Conservation (phyloP, 257 asterid species). For the Solanum virginianum region DNA sequence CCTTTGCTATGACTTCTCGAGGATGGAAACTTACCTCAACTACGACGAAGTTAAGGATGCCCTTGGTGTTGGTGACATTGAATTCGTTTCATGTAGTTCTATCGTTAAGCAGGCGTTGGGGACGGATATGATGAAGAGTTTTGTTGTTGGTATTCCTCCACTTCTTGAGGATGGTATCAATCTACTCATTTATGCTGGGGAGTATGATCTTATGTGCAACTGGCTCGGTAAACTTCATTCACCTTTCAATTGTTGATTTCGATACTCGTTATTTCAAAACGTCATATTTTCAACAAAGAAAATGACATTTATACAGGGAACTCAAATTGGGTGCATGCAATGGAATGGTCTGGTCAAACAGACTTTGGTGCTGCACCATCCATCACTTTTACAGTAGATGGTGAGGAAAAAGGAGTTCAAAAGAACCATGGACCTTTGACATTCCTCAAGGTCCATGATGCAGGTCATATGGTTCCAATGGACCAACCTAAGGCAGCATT, state of each 20-base stretch:
- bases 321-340: background rate
- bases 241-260: too few species aligned
- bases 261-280: background rate
- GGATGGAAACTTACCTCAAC: slow-evolving; percentile 35
- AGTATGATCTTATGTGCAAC: slow-evolving; percentile 52
- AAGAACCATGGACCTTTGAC: background rate
- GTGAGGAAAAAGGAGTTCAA: background rate
- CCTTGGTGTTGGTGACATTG: slow-evolving; percentile 45
- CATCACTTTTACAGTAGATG: background rate
- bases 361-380: background rate
- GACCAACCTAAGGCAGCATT: background rate
- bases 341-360: background rate
- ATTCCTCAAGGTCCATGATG: background rate
- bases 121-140: slow-evolving; percentile 46
- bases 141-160: slow-evolving; percentile 43
- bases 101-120: slow-evolving; percentile 37
- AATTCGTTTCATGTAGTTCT: slow-evolving; percentile 49
- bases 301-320: background rate
- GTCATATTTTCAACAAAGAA: background rate
- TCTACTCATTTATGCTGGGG: slow-evolving; percentile 49
- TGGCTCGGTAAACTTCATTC: background rate
- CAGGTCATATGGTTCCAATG: background rate
- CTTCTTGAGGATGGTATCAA: slow-evolving; percentile 51
- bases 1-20: slow-evolving; percentile 49
- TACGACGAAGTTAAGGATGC: slow-evolving; percentile 27